Evolutionary conservation across 768 basidiomycete genomes (phyloP).

Genomic region (Lactarius akahatsu): DNA sequence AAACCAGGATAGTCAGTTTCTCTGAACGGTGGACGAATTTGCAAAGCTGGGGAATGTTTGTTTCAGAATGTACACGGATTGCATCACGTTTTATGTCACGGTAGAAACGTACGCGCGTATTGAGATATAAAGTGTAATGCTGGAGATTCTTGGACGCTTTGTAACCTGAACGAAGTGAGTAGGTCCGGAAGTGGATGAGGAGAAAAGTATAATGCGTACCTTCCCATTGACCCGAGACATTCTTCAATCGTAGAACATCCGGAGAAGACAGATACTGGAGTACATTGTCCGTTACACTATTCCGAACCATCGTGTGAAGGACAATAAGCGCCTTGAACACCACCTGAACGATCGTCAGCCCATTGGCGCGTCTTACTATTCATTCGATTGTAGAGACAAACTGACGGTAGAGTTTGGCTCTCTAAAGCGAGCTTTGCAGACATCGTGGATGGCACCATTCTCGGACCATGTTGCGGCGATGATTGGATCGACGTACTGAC

Average conservation of each 20-base stretch:
- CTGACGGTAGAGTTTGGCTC: slow-evolving; percentile 93
- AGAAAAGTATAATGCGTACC: slow-evolving; percentile 49
- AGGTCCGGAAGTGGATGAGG: background rate
- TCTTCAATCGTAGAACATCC: slow-evolving; percentile 78
- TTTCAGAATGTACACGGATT: slow-evolving; percentile 91
- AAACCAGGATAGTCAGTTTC: no score
- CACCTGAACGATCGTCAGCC: slow-evolving; percentile 50
- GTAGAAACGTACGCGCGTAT: slow-evolving; percentile 84
- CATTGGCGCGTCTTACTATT: background rate
- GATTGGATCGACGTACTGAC: slow-evolving; percentile 93
- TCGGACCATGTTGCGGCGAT: no score
- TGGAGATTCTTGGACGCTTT: slow-evolving; percentile 81
- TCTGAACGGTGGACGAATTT: no score
- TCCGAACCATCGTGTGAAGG: slow-evolving; percentile 94
- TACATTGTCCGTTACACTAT: slow-evolving; percentile 93
- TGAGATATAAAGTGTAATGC: slow-evolving; percentile 85
- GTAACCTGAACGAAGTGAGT: slow-evolving; percentile 57
- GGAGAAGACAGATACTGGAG: slow-evolving; percentile 77
- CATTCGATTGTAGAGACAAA: slow-evolving; percentile 24
- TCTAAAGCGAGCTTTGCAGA: slow-evolving; percentile 84
- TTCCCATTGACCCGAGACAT: slow-evolving; percentile 86
- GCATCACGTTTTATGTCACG: slow-evolving; percentile 92
- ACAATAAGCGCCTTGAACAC: slow-evolving; percentile 98
- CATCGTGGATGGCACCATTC: slow-evolving; percentile 85
- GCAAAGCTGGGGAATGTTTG: slow-evolving; percentile 43